A percentile compares a stretch with the other conserved stretches of the same genome.
Conservation (phyloP, 2,329 filamentous ascomycete species). For the Gyromitra esculenta region DNA sequence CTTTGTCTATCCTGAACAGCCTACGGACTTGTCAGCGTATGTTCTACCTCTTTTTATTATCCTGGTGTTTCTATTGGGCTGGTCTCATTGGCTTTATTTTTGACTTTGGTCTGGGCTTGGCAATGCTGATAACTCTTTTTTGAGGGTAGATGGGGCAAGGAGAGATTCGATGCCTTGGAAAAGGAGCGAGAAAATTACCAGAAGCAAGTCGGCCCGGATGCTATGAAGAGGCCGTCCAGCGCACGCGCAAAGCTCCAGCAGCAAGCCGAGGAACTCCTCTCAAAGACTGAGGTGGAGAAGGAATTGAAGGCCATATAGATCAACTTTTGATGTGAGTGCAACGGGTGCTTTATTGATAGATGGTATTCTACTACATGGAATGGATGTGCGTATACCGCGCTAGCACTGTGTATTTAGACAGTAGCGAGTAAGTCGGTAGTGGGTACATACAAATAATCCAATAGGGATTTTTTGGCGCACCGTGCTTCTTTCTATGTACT, state of each 20-base stretch:
- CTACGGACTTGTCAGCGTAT: slow-evolving; percentile 69
- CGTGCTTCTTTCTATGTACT: background rate
- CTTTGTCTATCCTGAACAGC: slow-evolving; percentile 84
- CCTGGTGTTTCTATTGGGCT: slow-evolving; percentile 30
- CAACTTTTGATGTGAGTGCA: background rate
- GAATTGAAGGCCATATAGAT: slow-evolving; percentile 26
- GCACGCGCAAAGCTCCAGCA: slow-evolving; percentile 28
- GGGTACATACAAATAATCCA: background rate
- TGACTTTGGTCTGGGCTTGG: background rate
- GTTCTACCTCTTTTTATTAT: slow-evolving; percentile 21
- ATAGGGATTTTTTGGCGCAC: background rate
- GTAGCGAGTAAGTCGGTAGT: background rate
- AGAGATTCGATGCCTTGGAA: slow-evolving; percentile 67
- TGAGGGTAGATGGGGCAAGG: slow-evolving; percentile 69
- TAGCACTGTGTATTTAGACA: background rate
- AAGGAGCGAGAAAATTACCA: slow-evolving; percentile 62
- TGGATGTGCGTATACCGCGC: background rate
- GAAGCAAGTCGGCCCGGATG: slow-evolving; percentile 60
- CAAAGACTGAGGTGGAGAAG: slow-evolving; percentile 45
- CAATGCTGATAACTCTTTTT: slow-evolving; percentile 18
- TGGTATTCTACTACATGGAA: background rate
- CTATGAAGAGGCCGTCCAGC: slow-evolving; percentile 69
- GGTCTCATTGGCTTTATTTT: slow-evolving; percentile 2
- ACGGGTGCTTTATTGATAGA: background rate
- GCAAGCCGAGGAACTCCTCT: slow-evolving; percentile 40